These are phyloP conservation scores for Cutaneotrichosporon cavernicola DNA, from an alignment of 1,284 basidiomycete genomes.

Conservation along the genomic window DNA sequence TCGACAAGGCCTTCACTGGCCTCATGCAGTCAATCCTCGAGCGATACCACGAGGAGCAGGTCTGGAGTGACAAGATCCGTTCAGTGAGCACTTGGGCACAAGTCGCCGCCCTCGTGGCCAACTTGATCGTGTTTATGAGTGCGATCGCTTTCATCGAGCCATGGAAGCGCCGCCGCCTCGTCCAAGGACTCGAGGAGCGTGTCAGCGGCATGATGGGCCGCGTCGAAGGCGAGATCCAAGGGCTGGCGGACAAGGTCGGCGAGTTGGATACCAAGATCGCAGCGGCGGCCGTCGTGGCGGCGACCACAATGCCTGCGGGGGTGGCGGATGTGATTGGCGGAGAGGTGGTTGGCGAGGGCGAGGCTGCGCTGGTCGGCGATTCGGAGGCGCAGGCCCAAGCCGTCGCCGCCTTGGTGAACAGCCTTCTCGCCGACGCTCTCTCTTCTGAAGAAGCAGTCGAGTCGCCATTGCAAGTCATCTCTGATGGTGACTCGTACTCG, in stretches of 20 bases:
- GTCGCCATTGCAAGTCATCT: conserved; percentile 16
- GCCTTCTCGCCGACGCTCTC: background rate
- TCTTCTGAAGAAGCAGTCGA: background rate
- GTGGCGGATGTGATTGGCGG: background rate
- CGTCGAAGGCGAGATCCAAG: conserved; percentile 64
- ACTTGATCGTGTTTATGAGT: conserved; percentile 79
- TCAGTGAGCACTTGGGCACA: conserved; percentile 87
- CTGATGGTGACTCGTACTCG: conserved; percentile 1
- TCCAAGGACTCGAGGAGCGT: conserved; percentile 80
- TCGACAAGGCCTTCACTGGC: conserved; percentile 79
- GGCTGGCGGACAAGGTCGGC: conserved; percentile 24
- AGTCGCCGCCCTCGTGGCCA: conserved; percentile 75
- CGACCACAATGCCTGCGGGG: background rate
- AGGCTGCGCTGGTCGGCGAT: background rate
- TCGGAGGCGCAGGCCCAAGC: background rate
- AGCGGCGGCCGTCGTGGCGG: background rate
- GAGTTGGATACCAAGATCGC: conserved; percentile 25
- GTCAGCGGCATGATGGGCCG: conserved; percentile 67
- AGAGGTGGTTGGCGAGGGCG: background rate
- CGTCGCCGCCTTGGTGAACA: background rate
- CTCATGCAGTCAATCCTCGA: conserved; percentile 80
- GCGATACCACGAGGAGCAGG: conserved; percentile 92
- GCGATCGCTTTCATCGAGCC: conserved; percentile 88
- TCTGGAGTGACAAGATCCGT: conserved; percentile 96
- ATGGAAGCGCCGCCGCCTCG: conserved; percentile 81